Evolutionary conservation across 768 basidiomycete species (phyloP).

Genomic region (Sutorius australiensis): DNA sequence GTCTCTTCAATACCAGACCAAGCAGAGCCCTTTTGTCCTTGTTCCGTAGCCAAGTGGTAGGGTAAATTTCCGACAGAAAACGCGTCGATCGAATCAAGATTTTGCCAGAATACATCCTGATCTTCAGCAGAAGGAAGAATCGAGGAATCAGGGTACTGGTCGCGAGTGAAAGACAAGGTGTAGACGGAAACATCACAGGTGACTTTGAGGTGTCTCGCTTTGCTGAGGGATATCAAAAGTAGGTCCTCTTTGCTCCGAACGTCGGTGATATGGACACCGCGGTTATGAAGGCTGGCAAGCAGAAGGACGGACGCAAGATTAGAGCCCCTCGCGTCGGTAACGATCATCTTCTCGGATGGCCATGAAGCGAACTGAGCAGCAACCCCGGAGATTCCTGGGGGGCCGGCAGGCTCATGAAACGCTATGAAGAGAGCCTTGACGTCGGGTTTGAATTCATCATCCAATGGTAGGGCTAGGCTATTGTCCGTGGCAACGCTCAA

Average conservation of each 20-base stretch:
- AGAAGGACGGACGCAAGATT: slow-evolving; percentile 91
- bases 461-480: slow-evolving; percentile 57
- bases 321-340: slow-evolving; percentile 89
- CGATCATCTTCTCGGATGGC: slow-evolving; percentile 88
- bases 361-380: slow-evolving; percentile 88
- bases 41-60: slow-evolving; percentile 64
- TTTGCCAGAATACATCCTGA: slow-evolving; percentile 82
- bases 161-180: slow-evolving; percentile 80
- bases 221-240: slow-evolving; percentile 87
- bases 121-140: slow-evolving; percentile 71
- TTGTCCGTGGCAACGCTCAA: slow-evolving; percentile 74
- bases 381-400: slow-evolving; percentile 65
- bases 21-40: slow-evolving; percentile 56
- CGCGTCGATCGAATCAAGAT: slow-evolving; percentile 78
- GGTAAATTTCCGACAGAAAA: slow-evolving; percentile 90
- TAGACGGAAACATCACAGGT: slow-evolving; percentile 96
- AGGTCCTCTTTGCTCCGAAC: slow-evolving; percentile 86
- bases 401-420: slow-evolving; percentile 47
- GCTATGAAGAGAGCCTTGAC: slow-evolving; percentile 87
- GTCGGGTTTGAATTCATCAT: slow-evolving; percentile 75
- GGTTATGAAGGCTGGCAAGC: slow-evolving; percentile 87
- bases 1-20: slow-evolving; percentile 85
- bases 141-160: slow-evolving; percentile 62
- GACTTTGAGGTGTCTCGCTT: slow-evolving; percentile 88
- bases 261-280: slow-evolving; percentile 87